phyloP scores from a whole-genome alignment of 371 early-diverging fungal species.

The Rhizopus stolonifer region DNA sequence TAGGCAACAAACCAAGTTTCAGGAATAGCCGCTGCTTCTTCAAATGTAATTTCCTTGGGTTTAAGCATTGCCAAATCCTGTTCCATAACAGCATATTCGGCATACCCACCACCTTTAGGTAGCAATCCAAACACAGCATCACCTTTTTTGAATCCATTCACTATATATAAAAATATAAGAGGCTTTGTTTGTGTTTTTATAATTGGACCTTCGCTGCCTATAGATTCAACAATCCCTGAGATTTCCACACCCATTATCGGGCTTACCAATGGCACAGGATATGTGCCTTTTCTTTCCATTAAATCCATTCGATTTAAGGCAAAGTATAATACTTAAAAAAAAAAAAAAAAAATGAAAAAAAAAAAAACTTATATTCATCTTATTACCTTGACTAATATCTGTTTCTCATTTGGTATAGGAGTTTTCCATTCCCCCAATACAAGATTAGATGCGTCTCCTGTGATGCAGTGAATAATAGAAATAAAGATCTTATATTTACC shows the following conservation, averaged over 20 bases:
- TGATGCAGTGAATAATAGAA: too few species aligned
- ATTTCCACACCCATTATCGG: slow-evolving; percentile 77
- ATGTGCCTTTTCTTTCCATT: slow-evolving; percentile 68
- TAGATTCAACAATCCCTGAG: slow-evolving; percentile 62
- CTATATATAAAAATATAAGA: slow-evolving; percentile 20
- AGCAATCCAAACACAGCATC: slow-evolving; percentile 75
- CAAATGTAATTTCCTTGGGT: slow-evolving; percentile 55
- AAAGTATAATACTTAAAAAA: slow-evolving; percentile 28
- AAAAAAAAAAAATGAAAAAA: background rate
- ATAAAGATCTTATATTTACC: background rate
- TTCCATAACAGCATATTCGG: slow-evolving; percentile 68
- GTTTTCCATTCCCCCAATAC: slow-evolving; percentile 52
- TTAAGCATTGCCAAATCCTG: slow-evolving; percentile 60
- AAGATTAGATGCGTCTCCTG: slow-evolving; percentile 58
- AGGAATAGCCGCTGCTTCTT: slow-evolving; percentile 73
- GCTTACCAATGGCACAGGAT: slow-evolving; percentile 69
- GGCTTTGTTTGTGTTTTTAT: background rate
- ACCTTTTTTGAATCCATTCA: slow-evolving; percentile 52
- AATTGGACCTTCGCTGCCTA: slow-evolving; percentile 42
- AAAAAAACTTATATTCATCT: background rate
- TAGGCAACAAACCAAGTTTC: slow-evolving; percentile 82
- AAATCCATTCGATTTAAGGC: slow-evolving; percentile 81
- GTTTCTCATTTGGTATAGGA: slow-evolving; percentile 52
- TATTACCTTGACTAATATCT: slow-evolving; percentile 68
- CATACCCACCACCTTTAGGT: slow-evolving; percentile 68